Evolutionary conservation across 805 yeast genomes (phyloP), one percentile per base, ranked within the genome.

Genomic region (Metschnikowia lunata): DNA sequence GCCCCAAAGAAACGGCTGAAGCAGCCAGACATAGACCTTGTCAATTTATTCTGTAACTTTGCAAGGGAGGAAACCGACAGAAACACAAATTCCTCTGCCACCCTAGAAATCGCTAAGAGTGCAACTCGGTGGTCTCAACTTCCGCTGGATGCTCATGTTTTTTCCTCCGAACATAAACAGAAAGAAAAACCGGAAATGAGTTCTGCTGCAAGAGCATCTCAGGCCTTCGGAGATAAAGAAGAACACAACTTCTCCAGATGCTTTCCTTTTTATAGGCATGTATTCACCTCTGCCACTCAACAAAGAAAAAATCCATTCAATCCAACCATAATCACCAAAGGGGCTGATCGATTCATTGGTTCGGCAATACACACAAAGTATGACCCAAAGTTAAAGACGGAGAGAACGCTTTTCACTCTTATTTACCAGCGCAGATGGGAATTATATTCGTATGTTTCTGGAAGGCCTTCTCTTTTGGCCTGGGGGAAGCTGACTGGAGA

Each of bases 191-290:
- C 23, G 23, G 23, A 3, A 18, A 18, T 18, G 23, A 18, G 5
- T 18, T 18, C 23, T 18, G 23, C 23, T 18, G 5, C 23, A 18
- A 18, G 23, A 18, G 23, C 5, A 18, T 18, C 23, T 18, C 23
- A 18, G 23, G 23, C 23, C 23, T 18, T 18, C 4, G 62, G 59
- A 36, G 75, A 68, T 48, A 58, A 60, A 26, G 80, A 82, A 49
- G 96, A 87, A 58, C 72, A 76, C 43, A 72, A 80, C 42, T 88
- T 82, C 60, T 81, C 83, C 6, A 84, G 82, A 55, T 87, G 91
- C 54, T 89, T 88, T 63, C 97, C 97, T 0, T 78, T 81, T 43
- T 86, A 84, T 58, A 73, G 96, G 47, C 82, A 62, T 66, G 79
- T 40, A 67, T 74, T 64, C 49, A 75, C 52, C 66, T 76, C 58